A percentile compares a stretch with the other conserved stretches of the same genome.
These are phyloP conservation scores for Chaetomium sp. DNA, from an alignment of 2,329 filamentous ascomycete genomes.

Conservation along the genomic window DNA sequence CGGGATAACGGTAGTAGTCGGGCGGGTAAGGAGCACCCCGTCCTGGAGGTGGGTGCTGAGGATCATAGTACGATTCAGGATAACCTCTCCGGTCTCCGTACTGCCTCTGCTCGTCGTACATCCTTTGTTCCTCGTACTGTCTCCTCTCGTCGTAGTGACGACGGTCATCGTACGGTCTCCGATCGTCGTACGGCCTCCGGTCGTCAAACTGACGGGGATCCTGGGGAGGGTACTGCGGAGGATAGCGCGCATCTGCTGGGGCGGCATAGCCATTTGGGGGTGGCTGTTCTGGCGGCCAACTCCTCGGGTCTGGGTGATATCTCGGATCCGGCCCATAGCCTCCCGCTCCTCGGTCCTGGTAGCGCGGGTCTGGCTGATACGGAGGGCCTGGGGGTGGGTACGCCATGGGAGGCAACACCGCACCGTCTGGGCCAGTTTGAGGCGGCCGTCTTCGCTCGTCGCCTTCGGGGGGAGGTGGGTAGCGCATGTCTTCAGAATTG, in stretches of 20 bases:
- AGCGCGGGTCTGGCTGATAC: constrained; percentile 17
- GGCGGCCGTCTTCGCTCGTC: constrained; percentile 30
- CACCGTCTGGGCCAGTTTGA: constrained; percentile 30
- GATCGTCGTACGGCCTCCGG: constrained; percentile 15
- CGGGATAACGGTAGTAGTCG: constrained; percentile 29
- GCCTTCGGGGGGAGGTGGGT: constrained; percentile 37
- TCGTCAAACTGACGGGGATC: constrained; percentile 18
- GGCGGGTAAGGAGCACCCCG: constrained; percentile 13
- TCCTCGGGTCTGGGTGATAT: constrained; percentile 17
- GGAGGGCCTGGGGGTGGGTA: constrained; percentile 31
- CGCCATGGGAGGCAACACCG: constrained; percentile 46
- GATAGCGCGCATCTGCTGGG: constrained; percentile 17
- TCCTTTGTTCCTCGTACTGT: constrained; percentile 13
- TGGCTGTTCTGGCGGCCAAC: constrained; percentile 22
- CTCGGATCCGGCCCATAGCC: constrained; percentile 30
- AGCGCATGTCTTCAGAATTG: constrained; percentile 35
- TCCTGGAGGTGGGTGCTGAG: constrained; percentile 13
- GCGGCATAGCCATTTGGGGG: constrained; percentile 35
- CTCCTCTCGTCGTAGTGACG: constrained; percentile 16
- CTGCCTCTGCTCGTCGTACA: constrained; percentile 15
- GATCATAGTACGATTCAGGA: constrained; percentile 21
- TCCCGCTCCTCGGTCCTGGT: constrained; percentile 3
- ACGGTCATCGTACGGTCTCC: constrained; percentile 13
- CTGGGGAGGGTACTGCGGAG: constrained; percentile 11
- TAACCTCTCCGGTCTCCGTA: constrained; percentile 14